These are phyloP conservation scores for Magnolia sinica DNA, from an alignment of 164 flowering plant species.

Conservation along the genomic window DNA sequence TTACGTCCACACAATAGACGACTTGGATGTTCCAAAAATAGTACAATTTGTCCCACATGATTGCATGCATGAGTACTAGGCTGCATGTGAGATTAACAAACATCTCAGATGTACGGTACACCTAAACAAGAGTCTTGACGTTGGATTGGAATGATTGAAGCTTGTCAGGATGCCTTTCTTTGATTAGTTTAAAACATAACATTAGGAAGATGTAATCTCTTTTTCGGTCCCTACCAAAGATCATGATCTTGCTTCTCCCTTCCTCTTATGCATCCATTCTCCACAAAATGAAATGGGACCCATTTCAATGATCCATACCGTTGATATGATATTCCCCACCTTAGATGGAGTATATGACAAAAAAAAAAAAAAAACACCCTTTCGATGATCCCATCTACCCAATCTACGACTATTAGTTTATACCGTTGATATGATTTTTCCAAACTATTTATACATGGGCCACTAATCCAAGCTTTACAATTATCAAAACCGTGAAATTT, in stretches of 20 bases:
- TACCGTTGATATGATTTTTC: too few relatives aligned
- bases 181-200: background rate
- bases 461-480: too few relatives aligned
- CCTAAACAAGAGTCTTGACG: background rate
- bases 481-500: too few relatives aligned
- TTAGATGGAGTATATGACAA: background rate
- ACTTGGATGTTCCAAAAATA: too few relatives aligned
- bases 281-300: background rate
- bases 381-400: too few relatives aligned
- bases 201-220: slow-evolving; percentile 2
- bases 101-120: background rate
- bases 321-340: background rate
- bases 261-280: background rate
- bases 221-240: background rate
- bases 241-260: background rate
- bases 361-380: too few relatives aligned
- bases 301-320: background rate
- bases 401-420: too few relatives aligned
- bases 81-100: too few relatives aligned
- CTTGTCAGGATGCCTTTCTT: background rate
- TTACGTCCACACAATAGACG: too few relatives aligned
- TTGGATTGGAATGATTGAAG: slow-evolving; percentile 3
- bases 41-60: too few relatives aligned
- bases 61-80: background rate
- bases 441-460: too few relatives aligned